phyloP scores from a whole-genome alignment of 805 yeast genomes.

The Candida tallmaniae region DNA sequence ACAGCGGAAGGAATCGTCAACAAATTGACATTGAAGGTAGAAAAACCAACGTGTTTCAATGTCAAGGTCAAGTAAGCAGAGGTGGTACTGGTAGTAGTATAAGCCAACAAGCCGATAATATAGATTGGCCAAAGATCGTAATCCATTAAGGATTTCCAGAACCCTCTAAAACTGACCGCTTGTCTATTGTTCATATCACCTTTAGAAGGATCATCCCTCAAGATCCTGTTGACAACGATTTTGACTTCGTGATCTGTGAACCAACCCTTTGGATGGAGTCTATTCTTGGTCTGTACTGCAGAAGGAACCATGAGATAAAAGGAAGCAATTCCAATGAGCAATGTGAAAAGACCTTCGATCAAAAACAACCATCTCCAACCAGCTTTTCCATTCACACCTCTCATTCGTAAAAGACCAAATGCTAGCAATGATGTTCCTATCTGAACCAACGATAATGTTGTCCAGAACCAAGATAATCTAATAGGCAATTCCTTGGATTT shows the following conservation, averaged over 20 bases:
- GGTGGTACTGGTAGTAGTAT: conserved; percentile 13
- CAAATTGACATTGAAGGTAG: conserved; percentile 19
- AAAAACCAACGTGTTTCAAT: conserved; percentile 30
- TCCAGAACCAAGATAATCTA: conserved; percentile 46
- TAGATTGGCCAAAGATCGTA: conserved; percentile 26
- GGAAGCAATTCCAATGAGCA: conserved; percentile 44
- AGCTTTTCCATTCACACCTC: conserved; percentile 16
- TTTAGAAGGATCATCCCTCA: conserved; percentile 26
- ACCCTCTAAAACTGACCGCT: conserved; percentile 17
- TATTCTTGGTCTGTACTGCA: conserved; percentile 47
- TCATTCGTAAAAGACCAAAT: conserved; percentile 17
- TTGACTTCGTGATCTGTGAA: conserved; percentile 22
- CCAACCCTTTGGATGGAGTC: conserved; percentile 45
- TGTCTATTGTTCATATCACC: conserved; percentile 28
- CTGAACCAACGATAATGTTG: conserved; percentile 19
- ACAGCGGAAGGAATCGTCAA: conserved; percentile 20
- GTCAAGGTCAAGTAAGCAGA: conserved; percentile 45
- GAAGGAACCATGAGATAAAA: conserved; percentile 52
- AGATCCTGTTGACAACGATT: conserved; percentile 22
- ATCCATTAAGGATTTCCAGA: conserved; percentile 16
- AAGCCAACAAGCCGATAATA: conserved; percentile 31
- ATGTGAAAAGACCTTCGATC: conserved; percentile 57
- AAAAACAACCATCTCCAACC: conserved; percentile 65
- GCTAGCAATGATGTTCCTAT: conserved; percentile 21
- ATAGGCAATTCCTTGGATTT: conserved; percentile 53